phyloP scores from a whole-genome alignment of 2,329 filamentous ascomycete genomes.

The Clarireedia homoeocarpa region DNA sequence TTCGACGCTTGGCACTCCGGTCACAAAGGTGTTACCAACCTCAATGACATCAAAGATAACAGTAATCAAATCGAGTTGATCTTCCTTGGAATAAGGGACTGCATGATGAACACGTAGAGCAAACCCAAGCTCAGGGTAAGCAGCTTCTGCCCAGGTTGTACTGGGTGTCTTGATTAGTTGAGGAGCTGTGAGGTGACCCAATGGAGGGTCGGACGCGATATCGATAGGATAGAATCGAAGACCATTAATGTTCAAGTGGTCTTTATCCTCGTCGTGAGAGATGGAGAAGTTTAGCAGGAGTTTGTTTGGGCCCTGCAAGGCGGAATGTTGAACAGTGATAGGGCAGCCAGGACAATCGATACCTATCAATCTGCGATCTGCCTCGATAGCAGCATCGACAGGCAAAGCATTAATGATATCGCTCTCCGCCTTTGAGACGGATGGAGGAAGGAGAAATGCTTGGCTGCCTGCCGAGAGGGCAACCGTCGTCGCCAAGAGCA shows the following conservation, averaged over 20 bases:
- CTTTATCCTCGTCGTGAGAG: slow-evolving; percentile 35
- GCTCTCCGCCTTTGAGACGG: slow-evolving; percentile 36
- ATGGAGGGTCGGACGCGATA: slow-evolving; percentile 26
- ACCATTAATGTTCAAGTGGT: slow-evolving; percentile 50
- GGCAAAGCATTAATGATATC: slow-evolving; percentile 36
- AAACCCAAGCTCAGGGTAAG: slow-evolving; percentile 22
- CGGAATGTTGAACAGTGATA: slow-evolving; percentile 30
- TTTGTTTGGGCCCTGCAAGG: slow-evolving; percentile 17
- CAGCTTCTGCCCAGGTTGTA: slow-evolving; percentile 20
- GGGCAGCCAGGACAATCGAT: slow-evolving; percentile 49
- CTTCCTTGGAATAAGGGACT: slow-evolving; percentile 41
- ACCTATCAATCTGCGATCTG: slow-evolving; percentile 36
- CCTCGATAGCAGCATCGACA: slow-evolving; percentile 32
- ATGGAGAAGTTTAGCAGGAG: slow-evolving; percentile 49
- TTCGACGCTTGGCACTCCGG: slow-evolving; percentile 46
- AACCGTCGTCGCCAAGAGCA: slow-evolving; percentile 15
- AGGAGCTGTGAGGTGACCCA: slow-evolving; percentile 38
- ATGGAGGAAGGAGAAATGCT: slow-evolving; percentile 48
- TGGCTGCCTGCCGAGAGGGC: slow-evolving; percentile 19
- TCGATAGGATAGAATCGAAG: slow-evolving; percentile 49
- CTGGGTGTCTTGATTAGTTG: slow-evolving; percentile 35
- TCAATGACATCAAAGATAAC: slow-evolving; percentile 53
- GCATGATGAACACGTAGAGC: slow-evolving; percentile 28
- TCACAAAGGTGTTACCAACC: slow-evolving; percentile 48
- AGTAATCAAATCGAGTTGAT: slow-evolving; percentile 43